Conservation (phyloP, 1,284 basidiomycete genomes). For the Cryptococcus sp. region DNA sequence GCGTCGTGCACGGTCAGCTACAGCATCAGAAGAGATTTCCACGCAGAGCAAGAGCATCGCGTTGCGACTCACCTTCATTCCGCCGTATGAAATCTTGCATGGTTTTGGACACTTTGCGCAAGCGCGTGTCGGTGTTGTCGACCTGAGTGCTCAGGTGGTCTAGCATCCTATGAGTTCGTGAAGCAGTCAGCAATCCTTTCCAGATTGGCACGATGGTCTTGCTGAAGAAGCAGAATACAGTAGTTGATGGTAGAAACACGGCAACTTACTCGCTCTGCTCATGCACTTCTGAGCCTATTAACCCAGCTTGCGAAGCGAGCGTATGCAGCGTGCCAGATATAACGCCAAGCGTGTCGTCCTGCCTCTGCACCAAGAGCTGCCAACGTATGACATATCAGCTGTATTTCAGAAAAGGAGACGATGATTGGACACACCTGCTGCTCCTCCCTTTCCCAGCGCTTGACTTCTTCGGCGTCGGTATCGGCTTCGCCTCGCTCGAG, state of each 20-base stretch:
- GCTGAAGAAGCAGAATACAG: neutral
- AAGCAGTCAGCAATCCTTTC: too few species aligned
- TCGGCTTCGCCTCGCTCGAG: conserved; percentile 15
- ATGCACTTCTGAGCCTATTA: conserved; percentile 83
- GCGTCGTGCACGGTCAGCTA: neutral
- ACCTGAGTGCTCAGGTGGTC: conserved; percentile 75
- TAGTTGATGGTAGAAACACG: neutral
- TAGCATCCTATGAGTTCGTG: conserved; percentile 76
- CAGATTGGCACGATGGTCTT: neutral
- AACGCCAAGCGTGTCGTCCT: conserved; percentile 79
- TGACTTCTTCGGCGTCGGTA: conserved; percentile 53
- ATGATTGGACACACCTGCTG: conserved; percentile 62
- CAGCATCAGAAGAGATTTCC: neutral
- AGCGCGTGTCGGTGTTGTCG: conserved; percentile 69
- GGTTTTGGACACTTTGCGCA: conserved; percentile 67
- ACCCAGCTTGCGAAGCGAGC: conserved; percentile 78
- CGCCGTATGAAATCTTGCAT: conserved; percentile 79
- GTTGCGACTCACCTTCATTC: conserved; percentile 65
- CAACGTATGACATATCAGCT: neutral
- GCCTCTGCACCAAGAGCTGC: conserved; percentile 78
- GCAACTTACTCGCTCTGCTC: conserved; percentile 79
- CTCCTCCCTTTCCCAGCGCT: conserved; percentile 73
- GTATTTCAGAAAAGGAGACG: neutral
- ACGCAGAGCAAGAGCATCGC: neutral
- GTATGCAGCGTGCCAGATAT: conserved; percentile 80